Percentiles rank a stretch among this genome's conserved stretches.
Evolutionary conservation across 2,329 filamentous ascomycete species (phyloP).

Genomic region (Neofusicoccum umdonicola): DNA sequence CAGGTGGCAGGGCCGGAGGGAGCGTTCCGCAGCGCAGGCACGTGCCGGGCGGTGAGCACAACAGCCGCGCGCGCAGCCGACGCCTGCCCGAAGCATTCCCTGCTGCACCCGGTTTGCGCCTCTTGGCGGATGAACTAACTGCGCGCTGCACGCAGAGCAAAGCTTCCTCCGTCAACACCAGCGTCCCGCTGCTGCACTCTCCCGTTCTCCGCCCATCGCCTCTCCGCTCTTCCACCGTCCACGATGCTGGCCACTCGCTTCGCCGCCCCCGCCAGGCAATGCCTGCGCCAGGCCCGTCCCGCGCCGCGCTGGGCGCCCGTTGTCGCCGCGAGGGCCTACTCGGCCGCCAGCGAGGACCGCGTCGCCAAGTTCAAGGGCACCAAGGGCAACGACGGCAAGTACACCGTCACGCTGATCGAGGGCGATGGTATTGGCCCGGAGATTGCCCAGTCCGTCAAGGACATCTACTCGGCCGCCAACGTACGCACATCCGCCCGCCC

Average conservation of each 20-base stretch:
- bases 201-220: not conserved
- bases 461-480: conserved; percentile 94
- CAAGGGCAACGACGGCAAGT: conserved; percentile 90
- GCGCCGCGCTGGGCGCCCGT: conserved; percentile 6
- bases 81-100: conserved; percentile 7
- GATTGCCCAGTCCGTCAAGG: conserved; percentile 96
- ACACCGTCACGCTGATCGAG: conserved; percentile 94
- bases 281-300: conserved; percentile 62
- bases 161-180: conserved; percentile 17
- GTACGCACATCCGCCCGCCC: conserved; percentile 47
- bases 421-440: conserved; percentile 98
- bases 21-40: not conserved
- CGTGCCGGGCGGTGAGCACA: conserved; percentile 4
- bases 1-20: not conserved
- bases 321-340: conserved; percentile 50
- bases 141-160: conserved; percentile 11
- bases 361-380: conserved; percentile 92
- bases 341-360: conserved; percentile 58
- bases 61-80: conserved; percentile 7
- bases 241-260: conserved; percentile 83
- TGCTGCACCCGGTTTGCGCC: conserved; percentile 11
- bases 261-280: conserved; percentile 74
- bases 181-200: conserved; percentile 6
- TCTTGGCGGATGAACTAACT: conserved; percentile 13
- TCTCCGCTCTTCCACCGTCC: conserved; percentile 29